A percentile compares a stretch with the other conserved stretches of the same genome.
phyloP scores from a whole-genome alignment of 495 filamentous ascomycete species.

The Rhypophila decipiens region DNA sequence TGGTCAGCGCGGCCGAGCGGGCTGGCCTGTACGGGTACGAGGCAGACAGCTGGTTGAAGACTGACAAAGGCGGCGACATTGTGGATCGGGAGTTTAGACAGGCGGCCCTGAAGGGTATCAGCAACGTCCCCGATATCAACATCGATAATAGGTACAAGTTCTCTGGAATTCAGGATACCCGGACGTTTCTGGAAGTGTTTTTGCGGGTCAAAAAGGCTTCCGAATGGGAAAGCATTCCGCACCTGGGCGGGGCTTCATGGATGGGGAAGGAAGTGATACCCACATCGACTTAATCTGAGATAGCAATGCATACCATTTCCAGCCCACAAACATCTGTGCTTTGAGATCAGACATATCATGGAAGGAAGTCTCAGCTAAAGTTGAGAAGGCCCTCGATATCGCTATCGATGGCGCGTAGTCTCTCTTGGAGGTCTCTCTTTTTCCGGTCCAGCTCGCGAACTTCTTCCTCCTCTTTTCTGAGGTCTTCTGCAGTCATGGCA shows the following conservation, averaged over 20 bases:
- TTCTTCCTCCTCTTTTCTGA: constrained; percentile 70
- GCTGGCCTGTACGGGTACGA: constrained; percentile 57
- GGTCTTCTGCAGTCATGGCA: constrained; percentile 65
- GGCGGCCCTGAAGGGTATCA: constrained; percentile 52
- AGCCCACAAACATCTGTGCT: too few species aligned
- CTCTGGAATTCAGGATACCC: constrained; percentile 58
- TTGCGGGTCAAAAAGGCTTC: constrained; percentile 36
- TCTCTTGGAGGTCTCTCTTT: constrained; percentile 69
- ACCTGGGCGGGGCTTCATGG: too few species aligned
- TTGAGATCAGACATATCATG: too few species aligned
- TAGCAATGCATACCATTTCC: too few species aligned
- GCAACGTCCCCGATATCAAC: constrained; percentile 70
- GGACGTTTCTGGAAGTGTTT: constrained; percentile 52
- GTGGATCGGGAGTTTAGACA: constrained; percentile 64
- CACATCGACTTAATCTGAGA: background rate
- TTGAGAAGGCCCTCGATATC: constrained; percentile 63
- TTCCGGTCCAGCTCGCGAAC: constrained; percentile 69
- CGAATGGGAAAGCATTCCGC: constrained; percentile 11
- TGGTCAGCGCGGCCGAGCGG: constrained; percentile 54
- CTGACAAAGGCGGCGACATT: constrained; percentile 56
- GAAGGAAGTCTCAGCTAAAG: too few species aligned
- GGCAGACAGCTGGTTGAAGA: constrained; percentile 55
- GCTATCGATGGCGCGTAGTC: constrained; percentile 71
- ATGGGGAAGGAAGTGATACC: constrained; percentile 7
- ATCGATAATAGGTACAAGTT: constrained; percentile 57